phyloP scores from a whole-genome alignment of 2,329 filamentous ascomycete genomes.

The Orbilia javanica region DNA sequence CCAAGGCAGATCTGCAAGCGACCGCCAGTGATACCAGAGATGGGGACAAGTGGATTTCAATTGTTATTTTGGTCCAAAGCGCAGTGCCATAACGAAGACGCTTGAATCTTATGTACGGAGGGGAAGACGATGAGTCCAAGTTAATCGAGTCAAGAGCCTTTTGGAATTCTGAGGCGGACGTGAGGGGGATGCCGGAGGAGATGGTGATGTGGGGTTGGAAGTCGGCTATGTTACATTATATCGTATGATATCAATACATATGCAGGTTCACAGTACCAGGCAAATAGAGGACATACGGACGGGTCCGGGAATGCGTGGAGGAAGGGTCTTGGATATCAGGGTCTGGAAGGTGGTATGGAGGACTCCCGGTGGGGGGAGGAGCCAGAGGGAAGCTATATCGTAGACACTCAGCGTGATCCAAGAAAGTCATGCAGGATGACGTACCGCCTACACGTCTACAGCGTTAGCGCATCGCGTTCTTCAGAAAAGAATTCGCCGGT shows the following conservation, averaged over 20 bases:
- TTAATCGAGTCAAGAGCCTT: slow-evolving; percentile 44
- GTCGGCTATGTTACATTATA: slow-evolving; percentile 42
- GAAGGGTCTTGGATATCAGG: slow-evolving; percentile 60
- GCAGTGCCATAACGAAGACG: slow-evolving; percentile 60
- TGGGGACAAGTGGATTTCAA: slow-evolving; percentile 58
- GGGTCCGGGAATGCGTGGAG: slow-evolving; percentile 53
- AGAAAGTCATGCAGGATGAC: neutral
- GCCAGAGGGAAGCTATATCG: slow-evolving; percentile 60
- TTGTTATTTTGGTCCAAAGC: slow-evolving; percentile 60
- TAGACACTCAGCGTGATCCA: neutral
- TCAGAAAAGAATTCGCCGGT: too few relatives aligned
- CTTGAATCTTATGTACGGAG: slow-evolving; percentile 60
- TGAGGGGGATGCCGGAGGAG: slow-evolving; percentile 56
- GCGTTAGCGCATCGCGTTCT: neutral
- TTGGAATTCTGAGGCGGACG: slow-evolving; percentile 34
- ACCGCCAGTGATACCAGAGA: slow-evolving; percentile 58
- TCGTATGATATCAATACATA: neutral
- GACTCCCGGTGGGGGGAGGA: slow-evolving; percentile 54
- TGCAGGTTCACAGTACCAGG: neutral
- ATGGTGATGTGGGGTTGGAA: slow-evolving; percentile 62
- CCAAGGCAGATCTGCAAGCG: slow-evolving; percentile 53
- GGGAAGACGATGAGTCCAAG: slow-evolving; percentile 28
- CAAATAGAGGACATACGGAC: slow-evolving; percentile 35
- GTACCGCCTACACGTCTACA: slow-evolving; percentile 39
- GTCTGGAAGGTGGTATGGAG: slow-evolving; percentile 41